phyloP scores from a whole-genome alignment of 768 basidiomycete genomes.

The Agaricus sinodeliciosus region DNA sequence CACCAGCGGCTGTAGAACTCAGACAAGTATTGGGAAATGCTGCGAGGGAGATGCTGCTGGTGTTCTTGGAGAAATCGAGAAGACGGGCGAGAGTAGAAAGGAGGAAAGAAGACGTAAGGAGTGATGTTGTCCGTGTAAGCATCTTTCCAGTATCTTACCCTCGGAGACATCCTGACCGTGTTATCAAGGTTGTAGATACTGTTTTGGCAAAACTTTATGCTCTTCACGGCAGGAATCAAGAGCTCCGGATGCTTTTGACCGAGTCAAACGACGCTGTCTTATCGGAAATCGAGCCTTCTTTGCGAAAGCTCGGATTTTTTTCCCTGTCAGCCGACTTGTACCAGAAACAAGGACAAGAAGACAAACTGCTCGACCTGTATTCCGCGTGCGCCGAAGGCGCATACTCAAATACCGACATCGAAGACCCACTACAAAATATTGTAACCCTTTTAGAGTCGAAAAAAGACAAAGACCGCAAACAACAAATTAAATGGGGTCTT shows the following conservation, averaged over 20 bases:
- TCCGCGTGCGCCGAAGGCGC: conserved; percentile 50
- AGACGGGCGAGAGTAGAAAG: conserved; percentile 34
- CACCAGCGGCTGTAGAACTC: conserved; percentile 67
- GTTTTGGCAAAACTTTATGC: conserved; percentile 72
- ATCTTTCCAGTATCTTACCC: neutral
- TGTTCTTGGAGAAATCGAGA: conserved; percentile 59
- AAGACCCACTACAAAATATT: conserved; percentile 58
- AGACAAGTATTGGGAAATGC: conserved; percentile 53
- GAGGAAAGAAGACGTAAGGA: conserved; percentile 15
- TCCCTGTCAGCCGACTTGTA: conserved; percentile 58
- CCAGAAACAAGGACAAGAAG: conserved; percentile 45
- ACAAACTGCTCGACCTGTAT: conserved; percentile 62
- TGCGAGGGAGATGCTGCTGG: conserved; percentile 71
- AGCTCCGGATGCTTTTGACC: conserved; percentile 53
- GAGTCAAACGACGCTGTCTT: conserved; percentile 49
- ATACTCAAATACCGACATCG: conserved; percentile 56
- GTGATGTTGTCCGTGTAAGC: neutral
- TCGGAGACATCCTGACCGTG: neutral
- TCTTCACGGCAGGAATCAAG: conserved; percentile 49
- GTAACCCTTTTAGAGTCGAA: conserved; percentile 48
- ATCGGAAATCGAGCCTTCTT: conserved; percentile 54
- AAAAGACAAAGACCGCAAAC: conserved; percentile 54
- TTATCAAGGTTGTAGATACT: conserved; percentile 67
- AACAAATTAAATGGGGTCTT: conserved; percentile 55
- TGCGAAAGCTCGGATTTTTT: conserved; percentile 47